phyloP scores from a whole-genome alignment of 768 basidiomycete species.

The Jaapia argillacea region DNA sequence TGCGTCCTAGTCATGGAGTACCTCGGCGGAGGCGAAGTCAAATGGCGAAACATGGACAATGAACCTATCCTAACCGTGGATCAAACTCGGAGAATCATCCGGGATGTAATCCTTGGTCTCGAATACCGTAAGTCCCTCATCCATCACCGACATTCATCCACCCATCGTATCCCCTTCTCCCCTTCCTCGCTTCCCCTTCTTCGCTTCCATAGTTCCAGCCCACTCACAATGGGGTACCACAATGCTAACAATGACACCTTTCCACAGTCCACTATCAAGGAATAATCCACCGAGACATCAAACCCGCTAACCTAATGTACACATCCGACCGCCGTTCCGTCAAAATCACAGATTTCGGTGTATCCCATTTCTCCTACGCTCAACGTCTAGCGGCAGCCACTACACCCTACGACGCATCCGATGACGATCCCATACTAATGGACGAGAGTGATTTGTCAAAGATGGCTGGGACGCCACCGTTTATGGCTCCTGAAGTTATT shows the following conservation, averaged over 20 bases:
- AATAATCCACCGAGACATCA: conserved; percentile 99
- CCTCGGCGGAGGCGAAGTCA: conserved; percentile 89
- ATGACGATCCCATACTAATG: conserved; percentile 53
- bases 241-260: no score
- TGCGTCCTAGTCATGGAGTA: conserved; percentile 82
- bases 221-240: no score
- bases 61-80: conserved; percentile 73
- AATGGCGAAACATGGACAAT: conserved; percentile 62
- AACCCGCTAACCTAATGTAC: conserved; percentile 95
- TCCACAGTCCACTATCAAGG: conserved; percentile 98
- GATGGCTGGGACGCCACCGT: conserved; percentile 91
- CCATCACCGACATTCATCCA: no score
- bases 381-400: conserved; percentile 65
- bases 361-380: conserved; percentile 91
- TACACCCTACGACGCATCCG: conserved; percentile 23
- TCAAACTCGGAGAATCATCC: conserved; percentile 79
- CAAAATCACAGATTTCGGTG: conserved; percentile 98
- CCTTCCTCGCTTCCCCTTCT: conserved; percentile 9
- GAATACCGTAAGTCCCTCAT: conserved; percentile 71
- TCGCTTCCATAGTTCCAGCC: no score
- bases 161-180: conserved; percentile 6
- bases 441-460: conserved; percentile 84
- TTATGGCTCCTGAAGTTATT: conserved; percentile 93
- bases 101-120: conserved; percentile 89
- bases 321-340: conserved; percentile 77